Base-by-base conservation (phyloP, 192 early-diverging fungal species). In the Dispira simplex region DNA sequence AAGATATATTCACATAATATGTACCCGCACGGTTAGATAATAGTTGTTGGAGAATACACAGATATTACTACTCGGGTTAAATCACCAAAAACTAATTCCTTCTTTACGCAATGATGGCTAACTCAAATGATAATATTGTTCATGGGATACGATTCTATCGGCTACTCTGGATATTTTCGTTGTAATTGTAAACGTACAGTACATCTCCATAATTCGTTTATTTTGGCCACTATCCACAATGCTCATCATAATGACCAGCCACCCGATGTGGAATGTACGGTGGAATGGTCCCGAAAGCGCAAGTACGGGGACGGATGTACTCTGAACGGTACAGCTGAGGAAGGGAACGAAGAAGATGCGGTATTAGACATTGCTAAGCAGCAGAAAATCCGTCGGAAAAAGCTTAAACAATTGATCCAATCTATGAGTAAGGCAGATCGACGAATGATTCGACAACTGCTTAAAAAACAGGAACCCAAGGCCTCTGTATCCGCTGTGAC, bases 151-250 rank as follows among this genome's bases (percentile, higher is more conserved):
- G 3, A 6, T 6, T 39, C 32, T 39, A 39, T 39, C 6, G 32
- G 32, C 32, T 6, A 4, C 32, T 4, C 32, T 39, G 1, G 32
- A n/a, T 39, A 39, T 39, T 39, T 39, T 39, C 32, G 1, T 39
- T 39, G 32, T 39, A 39, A 39, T 39, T 39, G 32, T 39, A 39
- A 39, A 39, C 6, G 32, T 39, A 6, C 32, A 39, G 71, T 83
- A 0, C 69, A 70, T 13, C 71, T 88, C 44, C 86, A 88, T 69
- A 88, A 88, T 66, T 75, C 81, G 59, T 88, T 88, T 69, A 88
- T 88, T 54, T 71, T 88, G 25, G 85, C 85, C 32, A 86, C 83
- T 10, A 85, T 88, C 46, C 86, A 88, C 63, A 88, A 88, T 71
- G 86, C 86, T 26, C 86, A 86, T 63, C 77, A 70, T 67, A 78